Percentiles rank a stretch among this genome's conserved stretches.
phyloP scores from a whole-genome alignment of 2,329 filamentous ascomycete genomes.

The Lanzia echinophila region DNA sequence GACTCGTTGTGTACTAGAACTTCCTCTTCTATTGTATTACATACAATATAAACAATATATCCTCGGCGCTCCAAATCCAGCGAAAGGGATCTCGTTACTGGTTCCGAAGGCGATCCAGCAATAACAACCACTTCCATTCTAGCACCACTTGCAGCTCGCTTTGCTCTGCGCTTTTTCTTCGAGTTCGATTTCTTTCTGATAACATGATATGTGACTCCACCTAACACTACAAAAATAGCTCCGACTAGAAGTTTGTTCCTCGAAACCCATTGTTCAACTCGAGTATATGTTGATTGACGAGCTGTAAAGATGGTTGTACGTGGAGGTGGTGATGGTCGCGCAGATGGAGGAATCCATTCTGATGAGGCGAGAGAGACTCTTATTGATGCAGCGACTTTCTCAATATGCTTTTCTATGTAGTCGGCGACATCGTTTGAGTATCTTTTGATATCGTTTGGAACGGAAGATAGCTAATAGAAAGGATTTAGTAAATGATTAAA shows the following conservation, averaged over 20 bases:
- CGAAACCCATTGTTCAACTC: conserved; percentile 62
- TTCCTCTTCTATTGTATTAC: conserved; percentile 80
- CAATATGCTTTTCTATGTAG: conserved; percentile 74
- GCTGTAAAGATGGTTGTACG: conserved; percentile 11
- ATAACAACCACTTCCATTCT: conserved; percentile 82
- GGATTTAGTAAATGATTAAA: neutral
- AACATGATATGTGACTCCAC: conserved; percentile 50
- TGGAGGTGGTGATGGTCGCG: conserved; percentile 53
- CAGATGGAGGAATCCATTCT: conserved; percentile 65
- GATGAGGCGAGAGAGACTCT: conserved; percentile 62
- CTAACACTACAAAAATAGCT: conserved; percentile 61
- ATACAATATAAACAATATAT: conserved; percentile 89
- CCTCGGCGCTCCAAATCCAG: conserved; percentile 84
- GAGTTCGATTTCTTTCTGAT: conserved; percentile 50
- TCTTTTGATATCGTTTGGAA: conserved; percentile 58
- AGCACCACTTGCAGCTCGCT: conserved; percentile 73
- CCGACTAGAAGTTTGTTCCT: conserved; percentile 69
- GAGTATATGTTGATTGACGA: conserved; percentile 39
- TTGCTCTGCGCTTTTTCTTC: conserved; percentile 64
- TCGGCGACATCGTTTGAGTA: conserved; percentile 71
- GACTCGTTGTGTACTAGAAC: conserved; percentile 66
- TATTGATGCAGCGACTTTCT: conserved; percentile 63
- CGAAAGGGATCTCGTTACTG: conserved; percentile 75
- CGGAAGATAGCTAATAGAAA: conserved; percentile 43
- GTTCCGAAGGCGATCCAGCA: conserved; percentile 79